phyloP scores from a whole-genome alignment of 106 monocot genomes.

The Dactylorhiza incarnata region DNA sequence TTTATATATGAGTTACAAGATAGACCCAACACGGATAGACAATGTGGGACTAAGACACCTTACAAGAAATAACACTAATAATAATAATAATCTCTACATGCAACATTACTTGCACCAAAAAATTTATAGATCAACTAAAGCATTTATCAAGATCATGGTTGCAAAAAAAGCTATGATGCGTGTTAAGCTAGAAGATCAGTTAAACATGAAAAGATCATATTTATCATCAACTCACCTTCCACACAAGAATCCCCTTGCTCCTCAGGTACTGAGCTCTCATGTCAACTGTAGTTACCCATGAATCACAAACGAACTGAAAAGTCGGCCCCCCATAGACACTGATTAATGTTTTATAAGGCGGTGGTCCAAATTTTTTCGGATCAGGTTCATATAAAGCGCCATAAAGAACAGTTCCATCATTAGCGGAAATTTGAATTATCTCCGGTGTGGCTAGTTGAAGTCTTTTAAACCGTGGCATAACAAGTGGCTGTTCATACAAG shows the following conservation, averaged over 20 bases:
- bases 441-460: slow-evolving; percentile 61
- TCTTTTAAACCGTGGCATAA: slow-evolving; percentile 34
- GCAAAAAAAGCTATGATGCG: not conserved
- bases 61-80: too few relatives aligned
- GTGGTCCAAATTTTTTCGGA: slow-evolving; percentile 69
- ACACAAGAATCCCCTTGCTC: slow-evolving; percentile 83
- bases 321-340: slow-evolving; percentile 92
- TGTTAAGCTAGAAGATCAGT: not conserved
- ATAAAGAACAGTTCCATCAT: slow-evolving; percentile 71
- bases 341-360: slow-evolving; percentile 84
- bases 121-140: not conserved
- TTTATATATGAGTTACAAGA: too few relatives aligned
- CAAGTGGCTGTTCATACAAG: slow-evolving; percentile 62
- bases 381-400: slow-evolving; percentile 86
- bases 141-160: not conserved
- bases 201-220: not conserved
- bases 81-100: too few relatives aligned
- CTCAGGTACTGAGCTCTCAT: slow-evolving; percentile 92
- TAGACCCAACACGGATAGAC: too few relatives aligned
- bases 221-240: slow-evolving; percentile 58
- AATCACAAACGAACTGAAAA: slow-evolving; percentile 76
- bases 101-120: not conserved
- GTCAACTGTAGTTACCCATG: slow-evolving; percentile 93
- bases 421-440: slow-evolving; percentile 51
- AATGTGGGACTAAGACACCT: too few relatives aligned